Base-by-base conservation (phyloP, 2,329 filamentous ascomycete species). In the Sordariomycetes sp. region DNA sequence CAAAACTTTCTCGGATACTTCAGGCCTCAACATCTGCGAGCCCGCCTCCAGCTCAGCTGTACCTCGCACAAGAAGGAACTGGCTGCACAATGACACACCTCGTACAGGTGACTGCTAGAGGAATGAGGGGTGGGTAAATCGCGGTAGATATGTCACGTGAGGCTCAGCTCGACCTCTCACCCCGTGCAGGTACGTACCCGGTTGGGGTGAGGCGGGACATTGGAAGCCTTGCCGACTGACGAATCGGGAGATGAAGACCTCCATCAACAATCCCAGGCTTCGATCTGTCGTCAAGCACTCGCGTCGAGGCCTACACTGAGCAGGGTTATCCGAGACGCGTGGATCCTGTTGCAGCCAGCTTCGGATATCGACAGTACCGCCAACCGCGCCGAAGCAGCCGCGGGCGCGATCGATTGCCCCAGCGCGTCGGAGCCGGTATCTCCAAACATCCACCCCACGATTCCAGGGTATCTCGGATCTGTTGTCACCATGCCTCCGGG, bases 401-500 rank as follows among this genome's bases (percentile, higher is more conserved):
- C 40, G 14, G 16, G 3, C 40, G n/a, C n/a, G 16, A 46, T 46
- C 40, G 18, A 46, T 46, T n/a, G 40, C 6, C 40, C 16, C 18
- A n/a, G 40, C 40, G 40, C 40, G 8, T n/a, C 40, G 10, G 40
- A 16, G 40, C 40, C 40, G 40, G 2, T 18, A n/a, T 46, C 40
- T 8, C 28, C 28, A 32, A 22, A 50, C 22, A 50, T 12, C n/a
- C 34, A 14, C 28, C 37, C 22, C 10, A 10, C n/a, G 48, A 25
- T n/a, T 43, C 50, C 16, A 46, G 53, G 25, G 22, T 37, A 22
- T 16, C 43, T 20, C 20, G 46, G 12, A 37, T 11, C 22, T 52
- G 25, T 28, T 43, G 32, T 53, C 65, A 71, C 60, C 58, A 86
- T 86, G 83, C 79, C 82, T 68, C 79, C 81, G 32, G 74, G 74